Evolutionary conservation across 108 stramenopile genomes (phyloP), one percentile per base, ranked within the genome.

Genomic region (Nitzschia inconspicua): DNA sequence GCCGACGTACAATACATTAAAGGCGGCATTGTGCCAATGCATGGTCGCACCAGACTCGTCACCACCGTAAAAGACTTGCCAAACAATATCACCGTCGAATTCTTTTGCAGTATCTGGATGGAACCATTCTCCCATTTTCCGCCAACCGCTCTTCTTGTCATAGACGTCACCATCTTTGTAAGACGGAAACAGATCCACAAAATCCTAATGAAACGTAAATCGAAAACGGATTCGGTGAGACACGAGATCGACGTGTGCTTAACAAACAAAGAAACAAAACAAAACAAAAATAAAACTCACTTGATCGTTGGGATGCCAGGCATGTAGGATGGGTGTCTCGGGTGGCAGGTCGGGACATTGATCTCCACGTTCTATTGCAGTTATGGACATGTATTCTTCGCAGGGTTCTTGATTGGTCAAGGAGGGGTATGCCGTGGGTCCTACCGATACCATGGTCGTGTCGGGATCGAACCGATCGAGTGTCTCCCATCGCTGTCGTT

Each of bases 31-130:
- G 32, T 63, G 61, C 61, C 61, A 63, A 14, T 63, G 61, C 18
- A 24, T 51, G 24, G 61, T 63, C 4, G 61, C 61, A 6, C 61
- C 61, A 16, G 61, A 63, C 24, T 29, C 61, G 28, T 63, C 61
- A 16, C 61, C 61, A 28, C 61, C 61, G 24, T 37, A 63, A 52
- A 63, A 63, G n/a, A 63, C 61, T 24, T 63, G 61, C 61, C 61
- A 63, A 36, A 3, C 11, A 16, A 37, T 2, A 32, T 54, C 53
- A 0, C 5, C 18, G 7, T 11, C 7, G 3, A 23, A 3, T 28
- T 54, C 34, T 19, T n/a, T n/a, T n/a, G n/a, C n/a, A n/a, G n/a
- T n/a, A n/a, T 36, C 53, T 2, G 23, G 11, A 4, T 5, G 9
- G 53, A 37, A 54, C n/a, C 16, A 54, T 4, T 54, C 22, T 35